Conservation (phyloP, 1,139 yeast species). For the Pichia sp. region DNA sequence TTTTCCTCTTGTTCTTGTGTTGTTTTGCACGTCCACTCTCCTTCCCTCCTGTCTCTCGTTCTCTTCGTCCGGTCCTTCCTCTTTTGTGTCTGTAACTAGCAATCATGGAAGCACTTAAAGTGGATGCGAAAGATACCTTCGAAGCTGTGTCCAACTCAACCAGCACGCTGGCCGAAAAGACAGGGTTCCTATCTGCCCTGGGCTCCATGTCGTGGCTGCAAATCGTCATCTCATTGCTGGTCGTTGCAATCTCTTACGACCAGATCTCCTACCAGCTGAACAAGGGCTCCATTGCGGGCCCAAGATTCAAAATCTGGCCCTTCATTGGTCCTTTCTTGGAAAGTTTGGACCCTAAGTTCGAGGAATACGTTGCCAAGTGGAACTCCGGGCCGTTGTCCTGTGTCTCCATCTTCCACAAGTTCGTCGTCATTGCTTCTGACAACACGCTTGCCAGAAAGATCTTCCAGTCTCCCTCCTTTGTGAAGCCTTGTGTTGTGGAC, state of each 20-base stretch:
- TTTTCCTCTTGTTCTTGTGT: background rate
- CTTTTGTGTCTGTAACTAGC: background rate
- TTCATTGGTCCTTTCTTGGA: constrained; percentile 94
- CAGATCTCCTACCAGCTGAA: constrained; percentile 72
- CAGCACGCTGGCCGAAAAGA: background rate
- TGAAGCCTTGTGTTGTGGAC: constrained; percentile 96
- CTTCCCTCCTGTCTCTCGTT: background rate
- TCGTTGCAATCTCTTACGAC: constrained; percentile 62
- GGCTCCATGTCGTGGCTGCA: constrained; percentile 43
- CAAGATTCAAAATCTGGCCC: constrained; percentile 82
- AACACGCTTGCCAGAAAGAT: constrained; percentile 90
- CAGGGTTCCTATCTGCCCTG: constrained; percentile 2
- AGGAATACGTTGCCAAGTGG: constrained; percentile 91
- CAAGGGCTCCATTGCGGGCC: constrained; percentile 91
- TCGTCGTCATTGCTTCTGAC: constrained; percentile 89
- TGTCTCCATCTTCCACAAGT: constrained; percentile 96
- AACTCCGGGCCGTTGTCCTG: constrained; percentile 89
- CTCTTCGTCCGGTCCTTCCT: background rate
- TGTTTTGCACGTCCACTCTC: background rate
- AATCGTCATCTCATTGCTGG: constrained; percentile 45
- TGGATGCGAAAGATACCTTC: constrained; percentile 2
- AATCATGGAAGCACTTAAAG: constrained; percentile 6
- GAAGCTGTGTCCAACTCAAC: constrained; percentile 10
- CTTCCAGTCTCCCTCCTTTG: constrained; percentile 77
- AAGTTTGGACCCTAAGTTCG: constrained; percentile 93